Evolutionary conservation across 345 rosid genomes (phyloP), one percentile per base, ranked within the genome.

Genomic region (Lenwebbia sp.): DNA sequence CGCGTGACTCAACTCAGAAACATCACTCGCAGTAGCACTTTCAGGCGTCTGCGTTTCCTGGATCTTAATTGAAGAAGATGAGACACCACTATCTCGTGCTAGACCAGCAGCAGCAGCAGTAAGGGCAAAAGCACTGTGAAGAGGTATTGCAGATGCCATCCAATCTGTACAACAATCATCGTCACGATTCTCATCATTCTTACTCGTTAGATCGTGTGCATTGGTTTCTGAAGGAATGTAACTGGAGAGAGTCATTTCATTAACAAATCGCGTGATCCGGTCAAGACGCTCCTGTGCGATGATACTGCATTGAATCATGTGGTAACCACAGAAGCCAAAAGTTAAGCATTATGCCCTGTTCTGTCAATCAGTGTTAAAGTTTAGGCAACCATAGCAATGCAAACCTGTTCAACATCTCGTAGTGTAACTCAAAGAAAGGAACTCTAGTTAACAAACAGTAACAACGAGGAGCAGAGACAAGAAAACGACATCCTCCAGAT

Each of bases 381-480:
- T 37, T 19, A 40, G 83, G 19, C 86, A 90, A 83, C 85, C 52
- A 85, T 87, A 86, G 85, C 40, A 84, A 86, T 9, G 54, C 65
- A 88, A 41, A 97, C 99, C 99, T 95, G 96, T 96, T 96, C 87
- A 97, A 88, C 98, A 96, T 93, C 93, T 95, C 99, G 86, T 91
- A 96, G 93, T 97, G 99, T 84, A 97, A 88, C 92, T 96, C 98
- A 90, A 97, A 97, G 93, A 96, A 97, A 53, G 99, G 99, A 87
- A 93, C 95, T 92, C 95, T 93, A 37, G 99, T 95, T 76, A 97
- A 91, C 91, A 97, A 58, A 90, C 99, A 97, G 87, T 97, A 97
- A 91, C 99, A 97, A 86, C 99, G 99, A 90, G 98, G 99, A 11
- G 99, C 99, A 88, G 99, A 94, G 89, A 94, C 95, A 89, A 97